These are phyloP conservation scores for Sporothrix luriei DNA, from an alignment of 2,329 filamentous ascomycete genomes.

Conservation along the genomic window DNA sequence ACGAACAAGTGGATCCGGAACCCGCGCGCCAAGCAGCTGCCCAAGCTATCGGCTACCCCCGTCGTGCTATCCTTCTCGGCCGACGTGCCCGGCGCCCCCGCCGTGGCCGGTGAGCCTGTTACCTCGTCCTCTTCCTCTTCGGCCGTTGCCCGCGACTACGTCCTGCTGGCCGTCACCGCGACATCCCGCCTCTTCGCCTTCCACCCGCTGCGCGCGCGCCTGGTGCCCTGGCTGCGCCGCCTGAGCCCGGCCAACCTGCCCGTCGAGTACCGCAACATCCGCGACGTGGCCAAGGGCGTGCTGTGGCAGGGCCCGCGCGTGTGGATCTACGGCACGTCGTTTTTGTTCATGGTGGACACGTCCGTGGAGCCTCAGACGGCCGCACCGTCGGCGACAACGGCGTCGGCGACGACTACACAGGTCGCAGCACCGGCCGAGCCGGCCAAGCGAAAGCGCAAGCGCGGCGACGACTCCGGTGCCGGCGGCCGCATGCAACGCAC, in stretches of 20 bases:
- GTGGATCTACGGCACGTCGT: constrained; percentile 85
- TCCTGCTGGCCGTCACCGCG: constrained; percentile 57
- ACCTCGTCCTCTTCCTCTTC: constrained; percentile 26
- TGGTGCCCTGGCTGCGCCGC: constrained; percentile 83
- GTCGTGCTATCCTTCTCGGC: constrained; percentile 69
- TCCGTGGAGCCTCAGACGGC: constrained; percentile 56
- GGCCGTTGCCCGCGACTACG: constrained; percentile 50
- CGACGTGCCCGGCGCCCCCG: constrained; percentile 45
- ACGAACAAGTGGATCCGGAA: constrained; percentile 69
- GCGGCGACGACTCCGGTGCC: constrained; percentile 55
- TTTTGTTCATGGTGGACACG: constrained; percentile 91
- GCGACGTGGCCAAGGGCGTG: constrained; percentile 79
- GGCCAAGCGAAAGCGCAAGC: constrained; percentile 56
- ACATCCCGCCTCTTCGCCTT: constrained; percentile 73
- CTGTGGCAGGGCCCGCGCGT: constrained; percentile 79
- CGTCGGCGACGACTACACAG: neutral
- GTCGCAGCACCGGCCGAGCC: neutral
- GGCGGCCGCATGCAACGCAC: constrained; percentile 56
- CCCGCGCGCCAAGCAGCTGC: constrained; percentile 68
- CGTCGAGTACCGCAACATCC: constrained; percentile 69
- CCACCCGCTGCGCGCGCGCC: constrained; percentile 71
- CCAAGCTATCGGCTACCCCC: constrained; percentile 66
- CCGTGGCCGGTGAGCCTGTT: constrained; percentile 30
- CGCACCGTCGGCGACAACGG: neutral
- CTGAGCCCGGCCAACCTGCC: constrained; percentile 79